These are phyloP conservation scores for Juncus effusus DNA, from an alignment of 176 grass and related monocot genomes.

Conservation along the genomic window DNA sequence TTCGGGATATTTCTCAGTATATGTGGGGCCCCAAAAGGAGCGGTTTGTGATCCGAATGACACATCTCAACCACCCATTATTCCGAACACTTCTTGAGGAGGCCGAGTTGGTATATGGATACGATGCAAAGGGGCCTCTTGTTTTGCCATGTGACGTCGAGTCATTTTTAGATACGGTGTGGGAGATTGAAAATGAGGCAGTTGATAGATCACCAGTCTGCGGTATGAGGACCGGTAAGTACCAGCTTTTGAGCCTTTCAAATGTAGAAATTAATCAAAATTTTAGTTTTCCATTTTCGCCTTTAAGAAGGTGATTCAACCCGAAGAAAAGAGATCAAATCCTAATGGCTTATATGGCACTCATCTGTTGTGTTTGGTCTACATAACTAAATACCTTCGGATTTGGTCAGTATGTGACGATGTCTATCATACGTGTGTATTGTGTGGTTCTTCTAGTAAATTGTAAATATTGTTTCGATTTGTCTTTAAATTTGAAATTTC, in stretches of 20 bases:
- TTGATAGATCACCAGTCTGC: conserved; percentile 31
- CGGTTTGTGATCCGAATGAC: conserved; percentile 58
- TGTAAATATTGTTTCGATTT: too few relatives aligned
- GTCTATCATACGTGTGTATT: too few relatives aligned
- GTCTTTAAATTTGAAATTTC: too few relatives aligned
- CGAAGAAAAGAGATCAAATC: too few relatives aligned
- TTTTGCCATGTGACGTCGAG: conserved; percentile 60
- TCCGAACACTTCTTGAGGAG: conserved; percentile 59
- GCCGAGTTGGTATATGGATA: conserved; percentile 64
- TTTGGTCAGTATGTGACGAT: too few relatives aligned
- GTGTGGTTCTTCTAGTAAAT: too few relatives aligned
- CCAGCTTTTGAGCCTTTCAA: conserved; percentile 40
- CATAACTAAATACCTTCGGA: too few relatives aligned
- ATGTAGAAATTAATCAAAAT: conserved; percentile 9
- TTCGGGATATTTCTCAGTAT: conserved; percentile 76
- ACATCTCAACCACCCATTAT: conserved; percentile 62
- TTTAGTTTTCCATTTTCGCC: conserved; percentile 13
- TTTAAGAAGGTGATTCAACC: not conserved
- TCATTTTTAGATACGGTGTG: conserved; percentile 57
- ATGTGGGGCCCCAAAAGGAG: conserved; percentile 59
- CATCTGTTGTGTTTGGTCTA: too few relatives aligned
- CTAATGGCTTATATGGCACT: too few relatives aligned
- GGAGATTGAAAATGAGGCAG: conserved; percentile 45
- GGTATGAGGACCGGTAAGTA: conserved; percentile 30
- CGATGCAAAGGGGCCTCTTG: conserved; percentile 54